Evolutionary conservation across 305 asterid genomes (phyloP).

Genomic region (Withania somnifera): DNA sequence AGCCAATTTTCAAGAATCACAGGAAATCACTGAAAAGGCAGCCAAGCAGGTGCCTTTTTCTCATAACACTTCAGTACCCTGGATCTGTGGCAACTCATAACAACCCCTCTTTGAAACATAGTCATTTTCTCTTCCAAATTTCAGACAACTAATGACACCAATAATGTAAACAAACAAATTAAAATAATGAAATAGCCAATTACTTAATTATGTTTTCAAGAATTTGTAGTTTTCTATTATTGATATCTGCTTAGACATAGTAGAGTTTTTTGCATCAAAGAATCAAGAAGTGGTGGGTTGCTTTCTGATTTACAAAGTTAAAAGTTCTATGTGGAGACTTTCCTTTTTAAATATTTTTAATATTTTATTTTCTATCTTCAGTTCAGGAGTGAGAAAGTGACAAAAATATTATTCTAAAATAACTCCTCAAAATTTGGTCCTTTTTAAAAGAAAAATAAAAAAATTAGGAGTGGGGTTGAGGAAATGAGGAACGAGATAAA

Average conservation of each 20-base stretch:
- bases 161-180: not conserved
- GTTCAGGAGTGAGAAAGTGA: not conserved
- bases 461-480: no score
- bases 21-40: slow-evolving; percentile 40
- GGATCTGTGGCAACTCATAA: slow-evolving; percentile 74
- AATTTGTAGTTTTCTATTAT: not conserved
- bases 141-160: not conserved
- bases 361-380: not conserved
- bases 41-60: slow-evolving; percentile 15
- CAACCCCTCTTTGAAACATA: slow-evolving; percentile 6
- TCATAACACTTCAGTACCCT: slow-evolving; percentile 43
- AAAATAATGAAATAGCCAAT: not conserved
- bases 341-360: not conserved
- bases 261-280: not conserved
- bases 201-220: not conserved
- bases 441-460: not conserved
- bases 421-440: not conserved
- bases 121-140: not conserved
- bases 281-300: not conserved
- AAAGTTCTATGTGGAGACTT: not conserved
- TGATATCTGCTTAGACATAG: not conserved
- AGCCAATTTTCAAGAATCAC: slow-evolving; percentile 49
- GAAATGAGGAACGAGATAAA: no score
- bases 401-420: not conserved
- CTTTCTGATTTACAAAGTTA: not conserved